A percentile compares a stretch with the other conserved stretches of the same genome.
Conservation (phyloP, 331 rosid genomes). For the Saraca asoca region DNA sequence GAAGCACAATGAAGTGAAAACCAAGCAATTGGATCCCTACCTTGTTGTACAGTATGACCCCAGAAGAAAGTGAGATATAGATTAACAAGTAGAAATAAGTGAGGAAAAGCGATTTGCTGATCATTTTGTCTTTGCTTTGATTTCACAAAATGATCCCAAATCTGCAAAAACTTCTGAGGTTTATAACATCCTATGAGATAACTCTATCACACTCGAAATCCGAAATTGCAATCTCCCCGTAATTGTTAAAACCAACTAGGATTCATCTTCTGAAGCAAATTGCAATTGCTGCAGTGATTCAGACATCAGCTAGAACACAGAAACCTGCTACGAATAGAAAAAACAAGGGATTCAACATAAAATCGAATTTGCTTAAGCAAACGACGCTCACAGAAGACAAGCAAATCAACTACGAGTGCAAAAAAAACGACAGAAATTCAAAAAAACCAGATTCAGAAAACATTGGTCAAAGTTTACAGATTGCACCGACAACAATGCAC, state of each 20-base stretch:
- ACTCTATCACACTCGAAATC: neutral
- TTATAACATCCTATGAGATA: slow-evolving; percentile 14
- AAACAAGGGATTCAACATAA: no score
- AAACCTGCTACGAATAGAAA: neutral
- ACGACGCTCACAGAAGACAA: neutral
- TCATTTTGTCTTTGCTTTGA: slow-evolving; percentile 34
- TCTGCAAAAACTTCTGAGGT: slow-evolving; percentile 1
- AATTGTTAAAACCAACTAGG: slow-evolving; percentile 9
- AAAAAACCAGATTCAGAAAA: neutral
- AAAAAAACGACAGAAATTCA: neutral
- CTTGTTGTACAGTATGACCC: slow-evolving; percentile 95
- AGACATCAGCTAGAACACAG: neutral
- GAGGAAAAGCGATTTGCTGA: slow-evolving; percentile 29
- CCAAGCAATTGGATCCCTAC: slow-evolving; percentile 27
- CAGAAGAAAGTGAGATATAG: slow-evolving; percentile 86
- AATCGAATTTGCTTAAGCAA: neutral
- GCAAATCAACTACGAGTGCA: neutral
- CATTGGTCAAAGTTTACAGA: neutral
- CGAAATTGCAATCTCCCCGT: slow-evolving; percentile 2
- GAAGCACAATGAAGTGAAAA: neutral
- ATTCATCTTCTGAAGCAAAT: slow-evolving; percentile 25
- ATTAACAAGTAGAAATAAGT: slow-evolving; percentile 59
- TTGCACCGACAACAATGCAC: slow-evolving; percentile 9
- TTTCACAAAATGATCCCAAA: neutral
- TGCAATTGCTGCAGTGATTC: slow-evolving; percentile 20